These are phyloP conservation scores for Leccinum subgranulosum DNA, from an alignment of 768 basidiomycete genomes.

Conservation along the genomic window DNA sequence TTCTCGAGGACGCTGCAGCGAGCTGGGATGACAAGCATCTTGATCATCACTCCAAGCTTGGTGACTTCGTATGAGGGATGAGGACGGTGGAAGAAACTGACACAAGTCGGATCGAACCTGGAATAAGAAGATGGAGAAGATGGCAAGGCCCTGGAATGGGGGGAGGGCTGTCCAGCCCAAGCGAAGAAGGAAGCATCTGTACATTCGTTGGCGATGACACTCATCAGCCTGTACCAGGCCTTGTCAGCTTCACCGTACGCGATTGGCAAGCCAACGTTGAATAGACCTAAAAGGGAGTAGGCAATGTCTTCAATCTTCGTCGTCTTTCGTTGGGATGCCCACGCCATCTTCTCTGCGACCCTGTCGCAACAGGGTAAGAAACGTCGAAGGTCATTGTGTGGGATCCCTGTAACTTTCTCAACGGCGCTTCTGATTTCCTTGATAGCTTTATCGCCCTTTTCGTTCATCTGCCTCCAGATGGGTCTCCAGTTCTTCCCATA, in stretches of 20 bases:
- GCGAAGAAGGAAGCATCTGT: conserved; percentile 11
- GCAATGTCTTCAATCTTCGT: conserved; percentile 23
- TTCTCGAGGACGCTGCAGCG: conserved; percentile 12
- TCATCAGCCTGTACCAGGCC: conserved; percentile 22
- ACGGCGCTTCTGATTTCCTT: conserved; percentile 9
- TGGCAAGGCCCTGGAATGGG: conserved; percentile 10
- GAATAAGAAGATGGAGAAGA: conserved; percentile 9
- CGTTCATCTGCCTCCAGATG: background rate
- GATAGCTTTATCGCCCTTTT: conserved; percentile 10
- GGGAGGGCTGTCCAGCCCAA: conserved; percentile 12
- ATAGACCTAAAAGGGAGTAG: conserved; percentile 24
- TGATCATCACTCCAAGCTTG: conserved; percentile 13
- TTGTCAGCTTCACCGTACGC: conserved; percentile 23
- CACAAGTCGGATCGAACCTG: conserved; percentile 1
- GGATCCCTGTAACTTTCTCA: conserved; percentile 12
- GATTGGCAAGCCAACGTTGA: conserved; percentile 21
- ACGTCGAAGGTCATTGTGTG: conserved; percentile 5
- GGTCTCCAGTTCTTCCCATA: conserved; percentile 20
- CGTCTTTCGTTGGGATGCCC: conserved; percentile 26
- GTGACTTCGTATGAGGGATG: conserved; percentile 13
- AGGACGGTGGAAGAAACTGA: background rate
- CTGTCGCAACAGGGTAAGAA: conserved; percentile 11
- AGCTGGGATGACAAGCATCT: conserved; percentile 8
- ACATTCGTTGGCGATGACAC: conserved; percentile 11
- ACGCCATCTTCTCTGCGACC: conserved; percentile 19